A percentile compares a stretch with the other conserved stretches of the same genome.
Evolutionary conservation across 2,329 filamentous ascomycete genomes (phyloP).

Genomic region (Gaeumannomyces sp.): DNA sequence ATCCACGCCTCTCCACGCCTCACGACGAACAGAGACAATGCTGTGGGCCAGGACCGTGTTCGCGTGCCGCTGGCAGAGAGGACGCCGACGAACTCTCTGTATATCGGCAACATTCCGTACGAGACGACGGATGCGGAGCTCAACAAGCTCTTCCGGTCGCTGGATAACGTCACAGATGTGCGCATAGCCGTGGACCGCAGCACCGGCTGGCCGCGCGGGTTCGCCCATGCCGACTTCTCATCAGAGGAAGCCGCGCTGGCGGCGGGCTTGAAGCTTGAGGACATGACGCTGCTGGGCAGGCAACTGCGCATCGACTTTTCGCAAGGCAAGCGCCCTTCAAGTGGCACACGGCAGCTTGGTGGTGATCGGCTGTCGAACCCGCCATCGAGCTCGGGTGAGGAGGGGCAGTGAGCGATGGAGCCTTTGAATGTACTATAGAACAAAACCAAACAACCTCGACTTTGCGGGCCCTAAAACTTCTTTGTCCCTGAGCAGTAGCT

Average conservation of each 20-base stretch:
- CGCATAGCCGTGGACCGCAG: slow-evolving; percentile 76
- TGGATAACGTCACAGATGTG: slow-evolving; percentile 67
- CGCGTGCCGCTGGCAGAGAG: neutral
- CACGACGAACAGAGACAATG: neutral
- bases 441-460: too few relatives aligned
- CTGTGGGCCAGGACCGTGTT: neutral
- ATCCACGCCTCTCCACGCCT: slow-evolving; percentile 21
- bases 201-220: slow-evolving; percentile 75
- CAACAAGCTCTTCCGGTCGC: slow-evolving; percentile 66
- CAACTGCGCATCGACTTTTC: slow-evolving; percentile 61
- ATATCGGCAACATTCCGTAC: slow-evolving; percentile 80
- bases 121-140: slow-evolving; percentile 80
- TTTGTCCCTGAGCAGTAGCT: too few relatives aligned
- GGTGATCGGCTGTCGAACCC: too few relatives aligned
- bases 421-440: too few relatives aligned
- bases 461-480: too few relatives aligned
- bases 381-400: too few relatives aligned
- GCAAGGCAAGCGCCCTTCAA: neutral
- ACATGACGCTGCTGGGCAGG: slow-evolving; percentile 59
- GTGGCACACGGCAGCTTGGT: too few relatives aligned
- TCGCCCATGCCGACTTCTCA: slow-evolving; percentile 76
- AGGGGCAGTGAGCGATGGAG: too few relatives aligned
- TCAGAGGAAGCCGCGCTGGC: slow-evolving; percentile 58
- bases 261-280: slow-evolving; percentile 49
- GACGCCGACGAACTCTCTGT: slow-evolving; percentile 40